These are phyloP conservation scores for Acanthamoeba divionensis DNA, from an alignment of 208 protist species.

Conservation along the genomic window DNA sequence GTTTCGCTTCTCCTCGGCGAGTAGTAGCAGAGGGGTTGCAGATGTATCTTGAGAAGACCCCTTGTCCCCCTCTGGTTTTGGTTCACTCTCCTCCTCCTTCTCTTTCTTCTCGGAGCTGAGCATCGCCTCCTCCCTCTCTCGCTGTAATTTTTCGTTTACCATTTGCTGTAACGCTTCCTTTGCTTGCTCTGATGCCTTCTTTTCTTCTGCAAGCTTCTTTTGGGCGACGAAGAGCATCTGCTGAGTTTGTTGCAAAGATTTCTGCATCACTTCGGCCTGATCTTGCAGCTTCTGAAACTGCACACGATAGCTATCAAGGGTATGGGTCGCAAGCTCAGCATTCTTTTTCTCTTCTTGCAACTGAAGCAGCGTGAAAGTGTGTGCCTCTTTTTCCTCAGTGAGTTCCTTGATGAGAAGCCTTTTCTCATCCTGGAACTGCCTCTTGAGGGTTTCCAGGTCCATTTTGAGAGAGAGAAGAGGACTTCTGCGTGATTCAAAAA, in stretches of 20 bases:
- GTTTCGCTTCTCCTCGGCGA: too few species aligned
- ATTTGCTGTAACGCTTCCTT: too few species aligned
- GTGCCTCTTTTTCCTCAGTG: constrained; percentile 1
- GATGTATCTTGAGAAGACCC: too few species aligned
- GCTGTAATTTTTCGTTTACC: too few species aligned
- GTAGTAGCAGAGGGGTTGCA: too few species aligned
- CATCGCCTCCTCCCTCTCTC: too few species aligned
- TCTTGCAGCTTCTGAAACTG: background rate
- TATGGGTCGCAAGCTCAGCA: background rate
- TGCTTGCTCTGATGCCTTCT: background rate
- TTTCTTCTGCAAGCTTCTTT: constrained; percentile 6
- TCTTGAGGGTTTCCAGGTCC: background rate
- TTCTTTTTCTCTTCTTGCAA: background rate
- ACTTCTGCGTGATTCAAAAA: background rate
- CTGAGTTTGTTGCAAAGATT: background rate
- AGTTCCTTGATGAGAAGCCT: constrained; percentile 14
- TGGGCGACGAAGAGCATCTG: background rate
- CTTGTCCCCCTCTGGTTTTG: too few species aligned
- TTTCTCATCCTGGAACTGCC: background rate
- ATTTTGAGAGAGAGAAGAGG: background rate
- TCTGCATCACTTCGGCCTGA: background rate
- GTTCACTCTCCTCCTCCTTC: too few species aligned
- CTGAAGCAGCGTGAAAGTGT: background rate
- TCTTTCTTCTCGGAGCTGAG: too few species aligned
- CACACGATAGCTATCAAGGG: background rate